Evolutionary conservation across 2,329 filamentous ascomycete genomes (phyloP), one percentile per base, ranked within the genome.

Genomic region (Aspergillus sojae): DNA sequence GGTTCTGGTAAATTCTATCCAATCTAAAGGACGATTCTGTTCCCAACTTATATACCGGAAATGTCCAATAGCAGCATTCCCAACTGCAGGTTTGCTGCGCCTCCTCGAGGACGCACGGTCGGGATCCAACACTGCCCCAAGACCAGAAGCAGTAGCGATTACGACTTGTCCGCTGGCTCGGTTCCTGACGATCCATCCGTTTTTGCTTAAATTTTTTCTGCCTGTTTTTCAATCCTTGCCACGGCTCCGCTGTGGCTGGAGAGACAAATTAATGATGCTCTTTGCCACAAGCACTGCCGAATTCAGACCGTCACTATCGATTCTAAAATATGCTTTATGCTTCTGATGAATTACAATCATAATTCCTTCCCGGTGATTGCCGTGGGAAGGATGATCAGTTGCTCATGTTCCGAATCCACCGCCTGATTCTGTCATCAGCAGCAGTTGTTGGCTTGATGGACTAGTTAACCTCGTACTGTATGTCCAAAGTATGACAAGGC

Each of bases 171-270:
- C 46, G 48, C 21, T 32, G 48, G 48, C 48, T 52, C 12, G 43
- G 57, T 58, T 58, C 57, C 57, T 58, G 57, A 50, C 43, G 57
- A 58, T 58, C 57, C 21, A 58, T 58, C 19, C 14, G 30, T 34
- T 45, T 36, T 58, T 58, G 28, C 34, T 58, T n/a, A 23, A 36
- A 16, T 41, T n/a, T 23, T 39, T 39, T 55, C 32, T 55, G 52
- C 32, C 52, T 55, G 52, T 55, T 55, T 55, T 34, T 34, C 6
- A 54, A 39, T 36, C 30, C 34, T 55, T 55, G 52, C 52, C 52
- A 55, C 52, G 21, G 21, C 32, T 55, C 52, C 52, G 52, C 52
- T 55, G 32, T 55, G 32, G 52, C 52, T 55, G 52, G 32, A 32
- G n/a, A 36, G 32, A 21, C 16, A 46, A 46, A 21, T 46, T 14